These are phyloP conservation scores for Sophora flavescens DNA, from an alignment of 306 rosid species.

Conservation along the genomic window DNA sequence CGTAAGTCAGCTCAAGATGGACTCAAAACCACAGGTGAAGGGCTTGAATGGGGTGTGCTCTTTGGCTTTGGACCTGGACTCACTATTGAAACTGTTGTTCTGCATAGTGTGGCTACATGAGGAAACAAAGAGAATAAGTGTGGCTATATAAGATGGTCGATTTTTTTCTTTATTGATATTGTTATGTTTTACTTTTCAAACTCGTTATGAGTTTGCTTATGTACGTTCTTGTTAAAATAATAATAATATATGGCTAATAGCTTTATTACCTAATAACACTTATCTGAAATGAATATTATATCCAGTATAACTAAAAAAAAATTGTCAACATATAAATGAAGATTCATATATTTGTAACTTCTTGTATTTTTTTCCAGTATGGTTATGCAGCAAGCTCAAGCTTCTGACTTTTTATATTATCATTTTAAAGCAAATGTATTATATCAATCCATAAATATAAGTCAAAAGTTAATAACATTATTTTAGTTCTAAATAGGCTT, in stretches of 20 bases:
- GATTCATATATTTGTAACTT: neutral
- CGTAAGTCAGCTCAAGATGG: conserved; percentile 54
- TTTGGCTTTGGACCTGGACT: conserved; percentile 86
- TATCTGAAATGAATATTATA: neutral
- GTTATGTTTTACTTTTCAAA: neutral
- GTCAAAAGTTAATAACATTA: too few relatives aligned
- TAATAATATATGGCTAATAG: neutral
- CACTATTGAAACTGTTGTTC: conserved; percentile 69
- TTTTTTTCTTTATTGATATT: neutral
- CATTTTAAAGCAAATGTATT: too few relatives aligned
- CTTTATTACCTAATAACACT: neutral
- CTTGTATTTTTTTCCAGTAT: neutral
- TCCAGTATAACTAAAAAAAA: neutral
- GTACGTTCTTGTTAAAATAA: neutral
- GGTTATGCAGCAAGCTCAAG: neutral
- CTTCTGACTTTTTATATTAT: too few relatives aligned
- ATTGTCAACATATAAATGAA: neutral
- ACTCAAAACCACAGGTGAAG: conserved; percentile 45
- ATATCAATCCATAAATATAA: too few relatives aligned
- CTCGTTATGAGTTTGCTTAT: neutral
- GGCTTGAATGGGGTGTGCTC: conserved; percentile 76
- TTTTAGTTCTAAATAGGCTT: too few relatives aligned
- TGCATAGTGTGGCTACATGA: conserved; percentile 52
- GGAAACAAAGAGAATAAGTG: conserved; percentile 11
- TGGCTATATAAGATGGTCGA: conserved; percentile 33